Evolutionary conservation across 192 early-diverging fungal species (phyloP), one percentile per base, ranked within the genome.

Genomic region (Chytriomyces sp.): DNA sequence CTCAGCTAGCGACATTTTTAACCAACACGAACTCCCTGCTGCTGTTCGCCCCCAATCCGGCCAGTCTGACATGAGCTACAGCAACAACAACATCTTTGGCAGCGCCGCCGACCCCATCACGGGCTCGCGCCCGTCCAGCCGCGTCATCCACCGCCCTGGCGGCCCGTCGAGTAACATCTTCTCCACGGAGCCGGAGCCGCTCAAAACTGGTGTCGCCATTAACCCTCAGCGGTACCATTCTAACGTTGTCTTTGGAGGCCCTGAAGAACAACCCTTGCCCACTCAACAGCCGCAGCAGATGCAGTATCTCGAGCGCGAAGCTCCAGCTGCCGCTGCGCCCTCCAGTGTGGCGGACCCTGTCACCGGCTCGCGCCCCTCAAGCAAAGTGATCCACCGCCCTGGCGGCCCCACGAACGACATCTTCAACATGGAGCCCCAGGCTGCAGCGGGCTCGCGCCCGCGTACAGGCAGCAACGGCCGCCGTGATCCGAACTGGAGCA

Each of bases 401-500:
- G 79, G 79, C 6, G 79, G 75, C 5, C 72, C 69, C 19, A 17
- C 77, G 3, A 53, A 32, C 59, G 59, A 80, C 64, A 82, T 85
- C 49, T 85, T 85, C 61, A 64, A 59, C 5, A 40, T 30, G 12
- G 52, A 26, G 14, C 14, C 30, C 61, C 2, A 1, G 25, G 36
- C 30, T 49, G 10, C 41, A 28, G 19, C 32, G 60, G 8, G 36
- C 17, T 30, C n/a, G 38, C 8, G 25, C 33, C 7, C 64, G 68
- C 60, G n/a, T 70, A 14, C 39, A 54, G 37, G 44, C 52, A 64
- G 59, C n/a, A 52, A 5, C 3, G 30, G 25, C 34, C 77, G 73
- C 52, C 72, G 81, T 39, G 81, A 81, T 61, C 79, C 81, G 26
- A 80, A 80, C 73, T 82, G 78, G 78, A 63, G 14, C 44, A 49